Evolutionary conservation across 306 rosid genomes (phyloP).

Genomic region (Malus sylvestris): DNA sequence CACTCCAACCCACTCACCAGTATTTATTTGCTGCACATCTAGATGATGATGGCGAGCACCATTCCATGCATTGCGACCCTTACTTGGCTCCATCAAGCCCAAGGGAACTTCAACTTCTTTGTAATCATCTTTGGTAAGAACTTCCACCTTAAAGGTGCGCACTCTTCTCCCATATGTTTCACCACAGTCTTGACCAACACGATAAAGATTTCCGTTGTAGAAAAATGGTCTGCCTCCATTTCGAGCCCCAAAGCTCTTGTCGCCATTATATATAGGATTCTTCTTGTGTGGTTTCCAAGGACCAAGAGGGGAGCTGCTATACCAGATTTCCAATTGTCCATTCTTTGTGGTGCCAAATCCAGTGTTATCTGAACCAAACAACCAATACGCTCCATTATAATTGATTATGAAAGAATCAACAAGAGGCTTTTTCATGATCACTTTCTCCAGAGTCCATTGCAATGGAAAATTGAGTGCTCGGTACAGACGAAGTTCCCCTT

Average conservation of each 20-base stretch:
- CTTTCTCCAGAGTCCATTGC: constrained; percentile 78
- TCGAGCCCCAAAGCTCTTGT: constrained; percentile 85
- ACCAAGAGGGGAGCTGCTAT: constrained; percentile 79
- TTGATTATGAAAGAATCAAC: constrained; percentile 65
- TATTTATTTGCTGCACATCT: constrained; percentile 71
- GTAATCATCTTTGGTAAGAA: constrained; percentile 59
- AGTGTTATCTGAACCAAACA: constrained; percentile 91
- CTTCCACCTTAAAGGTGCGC: constrained; percentile 69
- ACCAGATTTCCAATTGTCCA: constrained; percentile 93
- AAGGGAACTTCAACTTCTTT: constrained; percentile 74
- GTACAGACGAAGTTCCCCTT: constrained; percentile 90
- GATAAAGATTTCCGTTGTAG: constrained; percentile 67
- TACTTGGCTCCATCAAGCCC: constrained; percentile 58
- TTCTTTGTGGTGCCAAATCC: constrained; percentile 78
- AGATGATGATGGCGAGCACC: constrained; percentile 91
- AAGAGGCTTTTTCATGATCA: constrained; percentile 73
- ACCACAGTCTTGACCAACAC: constrained; percentile 90
- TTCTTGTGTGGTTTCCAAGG: constrained; percentile 88
- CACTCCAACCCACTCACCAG: constrained; percentile 88
- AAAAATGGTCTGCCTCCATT: constrained; percentile 94
- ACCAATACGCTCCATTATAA: constrained; percentile 64
- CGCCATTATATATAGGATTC: constrained; percentile 71
- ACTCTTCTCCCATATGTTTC: constrained; percentile 82
- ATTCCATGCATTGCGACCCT: constrained; percentile 94
- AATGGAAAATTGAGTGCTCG: constrained; percentile 70